phyloP scores from a whole-genome alignment of 1,284 basidiomycete genomes.

The Fistulina hepatica region DNA sequence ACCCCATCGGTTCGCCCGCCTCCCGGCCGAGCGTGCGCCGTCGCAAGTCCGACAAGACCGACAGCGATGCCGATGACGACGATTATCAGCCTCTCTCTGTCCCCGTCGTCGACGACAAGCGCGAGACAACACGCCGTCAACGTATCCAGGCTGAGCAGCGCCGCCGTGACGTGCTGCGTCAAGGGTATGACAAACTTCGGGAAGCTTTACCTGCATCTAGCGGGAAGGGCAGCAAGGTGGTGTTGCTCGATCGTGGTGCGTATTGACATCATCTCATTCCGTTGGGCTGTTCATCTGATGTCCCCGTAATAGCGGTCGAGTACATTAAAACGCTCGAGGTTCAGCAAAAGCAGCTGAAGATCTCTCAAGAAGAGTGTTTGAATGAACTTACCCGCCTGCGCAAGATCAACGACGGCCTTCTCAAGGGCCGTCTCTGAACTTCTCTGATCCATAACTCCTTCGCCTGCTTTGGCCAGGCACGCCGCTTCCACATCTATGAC shows the following conservation, averaged over 20 bases:
- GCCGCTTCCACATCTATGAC: constrained; percentile 11
- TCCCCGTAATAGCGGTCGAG: constrained; percentile 50
- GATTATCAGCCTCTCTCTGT: constrained; percentile 44
- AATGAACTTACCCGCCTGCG: constrained; percentile 66
- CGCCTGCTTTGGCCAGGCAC: constrained; percentile 2
- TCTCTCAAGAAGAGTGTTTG: too few relatives aligned
- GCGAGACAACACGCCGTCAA: constrained; percentile 76
- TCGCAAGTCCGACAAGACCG: constrained; percentile 21
- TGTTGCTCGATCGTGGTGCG: constrained; percentile 71
- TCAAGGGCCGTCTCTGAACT: constrained; percentile 21
- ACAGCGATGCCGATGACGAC: constrained; percentile 42
- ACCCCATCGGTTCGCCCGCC: constrained; percentile 51
- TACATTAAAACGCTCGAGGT: constrained; percentile 75
- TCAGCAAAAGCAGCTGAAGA: constrained; percentile 58
- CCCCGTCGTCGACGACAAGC: constrained; percentile 25
- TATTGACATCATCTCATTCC: constrained; percentile 13
- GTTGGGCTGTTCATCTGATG: constrained; percentile 12
- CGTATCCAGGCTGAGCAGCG: constrained; percentile 83
- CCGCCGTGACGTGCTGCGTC: constrained; percentile 75
- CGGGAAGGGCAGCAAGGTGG: constrained; percentile 84
- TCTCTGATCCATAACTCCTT: constrained; percentile 35
- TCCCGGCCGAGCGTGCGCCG: constrained; percentile 33
- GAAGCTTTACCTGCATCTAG: constrained; percentile 74
- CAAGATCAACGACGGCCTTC: constrained; percentile 60
- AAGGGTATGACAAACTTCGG: constrained; percentile 79